phyloP scores from a whole-genome alignment of 2,329 filamentous ascomycete species.

The Pyricularia grisea region DNA sequence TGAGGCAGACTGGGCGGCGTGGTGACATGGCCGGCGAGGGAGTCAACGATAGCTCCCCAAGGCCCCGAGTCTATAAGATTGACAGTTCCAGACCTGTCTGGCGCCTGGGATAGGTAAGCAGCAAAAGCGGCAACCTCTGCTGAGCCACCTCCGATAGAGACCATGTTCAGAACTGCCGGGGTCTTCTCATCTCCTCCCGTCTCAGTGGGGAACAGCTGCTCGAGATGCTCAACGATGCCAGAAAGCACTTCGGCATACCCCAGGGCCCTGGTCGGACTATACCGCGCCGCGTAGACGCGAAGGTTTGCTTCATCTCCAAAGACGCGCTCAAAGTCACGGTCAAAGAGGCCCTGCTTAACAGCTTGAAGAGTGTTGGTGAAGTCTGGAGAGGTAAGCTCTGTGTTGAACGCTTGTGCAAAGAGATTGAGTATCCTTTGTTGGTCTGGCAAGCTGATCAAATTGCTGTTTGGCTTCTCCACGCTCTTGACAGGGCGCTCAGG shows the following conservation, averaged over 20 bases:
- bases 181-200: slow-evolving; percentile 2
- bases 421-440: slow-evolving; percentile 48
- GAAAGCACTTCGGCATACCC: slow-evolving; percentile 60
- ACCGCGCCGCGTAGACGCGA: slow-evolving; percentile 77
- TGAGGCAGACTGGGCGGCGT: slow-evolving; percentile 38
- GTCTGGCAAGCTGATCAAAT: slow-evolving; percentile 1
- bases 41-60: slow-evolving; percentile 56
- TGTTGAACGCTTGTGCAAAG: slow-evolving; percentile 57
- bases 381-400: slow-evolving; percentile 33
- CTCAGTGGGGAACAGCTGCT: slow-evolving; percentile 13
- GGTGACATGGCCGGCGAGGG: slow-evolving; percentile 48
- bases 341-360: slow-evolving; percentile 78
- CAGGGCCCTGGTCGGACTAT: slow-evolving; percentile 80
- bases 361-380: slow-evolving; percentile 58
- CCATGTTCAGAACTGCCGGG: slow-evolving; percentile 22
- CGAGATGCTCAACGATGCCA: slow-evolving; percentile 24
- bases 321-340: slow-evolving; percentile 72
- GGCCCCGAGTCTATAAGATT: slow-evolving; percentile 73
- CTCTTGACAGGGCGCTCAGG: neutral
- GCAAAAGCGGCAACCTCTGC: slow-evolving; percentile 52
- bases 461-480: neutral
- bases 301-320: slow-evolving; percentile 66
- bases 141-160: slow-evolving; percentile 47
- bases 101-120: slow-evolving; percentile 24
- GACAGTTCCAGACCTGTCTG: slow-evolving; percentile 27